A percentile compares a stretch with the other conserved stretches of the same genome.
Conservation (phyloP, 352 stramenopile species). For the Pythium guiyangense region DNA sequence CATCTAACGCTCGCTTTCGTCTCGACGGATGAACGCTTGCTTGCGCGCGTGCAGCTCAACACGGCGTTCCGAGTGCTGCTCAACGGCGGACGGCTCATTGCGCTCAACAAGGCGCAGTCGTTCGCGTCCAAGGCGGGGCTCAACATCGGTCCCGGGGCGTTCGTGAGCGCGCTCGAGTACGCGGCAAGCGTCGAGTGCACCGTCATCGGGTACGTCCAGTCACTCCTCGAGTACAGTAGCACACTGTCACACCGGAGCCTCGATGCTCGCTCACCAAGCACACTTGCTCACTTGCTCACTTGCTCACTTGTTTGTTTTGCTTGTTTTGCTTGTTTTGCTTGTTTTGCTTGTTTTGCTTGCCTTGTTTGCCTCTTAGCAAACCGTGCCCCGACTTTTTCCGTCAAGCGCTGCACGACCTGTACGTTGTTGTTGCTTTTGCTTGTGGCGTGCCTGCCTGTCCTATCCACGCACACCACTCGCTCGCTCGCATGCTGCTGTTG, state of each 20-base stretch:
- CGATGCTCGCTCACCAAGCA: neutral
- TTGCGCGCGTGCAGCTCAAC: conserved; percentile 30
- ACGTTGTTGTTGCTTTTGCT: no score
- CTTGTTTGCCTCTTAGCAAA: conserved; percentile 46
- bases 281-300: neutral
- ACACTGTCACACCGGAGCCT: no score
- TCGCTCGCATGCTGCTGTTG: no score
- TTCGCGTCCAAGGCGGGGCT: conserved; percentile 43
- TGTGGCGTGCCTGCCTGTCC: neutral
- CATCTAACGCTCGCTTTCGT: neutral
- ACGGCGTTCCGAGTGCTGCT: conserved; percentile 48
- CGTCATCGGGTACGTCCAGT: conserved; percentile 32
- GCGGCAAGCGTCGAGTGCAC: conserved; percentile 30
- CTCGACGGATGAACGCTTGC: no score
- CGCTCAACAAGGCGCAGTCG: no score
- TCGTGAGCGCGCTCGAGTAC: conserved; percentile 53
- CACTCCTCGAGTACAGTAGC: no score
- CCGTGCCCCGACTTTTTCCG: conserved; percentile 40
- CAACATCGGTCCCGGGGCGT: conserved; percentile 46
- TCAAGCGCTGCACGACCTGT: conserved; percentile 42
- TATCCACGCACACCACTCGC: no score
- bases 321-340: no score
- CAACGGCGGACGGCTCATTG: conserved; percentile 33
- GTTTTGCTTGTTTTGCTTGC: no score
- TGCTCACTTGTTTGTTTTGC: neutral